Evolutionary conservation across 2,329 filamentous ascomycete genomes (phyloP), one percentile per base, ranked within the genome.

Genomic region (Tolypocladium album): DNA sequence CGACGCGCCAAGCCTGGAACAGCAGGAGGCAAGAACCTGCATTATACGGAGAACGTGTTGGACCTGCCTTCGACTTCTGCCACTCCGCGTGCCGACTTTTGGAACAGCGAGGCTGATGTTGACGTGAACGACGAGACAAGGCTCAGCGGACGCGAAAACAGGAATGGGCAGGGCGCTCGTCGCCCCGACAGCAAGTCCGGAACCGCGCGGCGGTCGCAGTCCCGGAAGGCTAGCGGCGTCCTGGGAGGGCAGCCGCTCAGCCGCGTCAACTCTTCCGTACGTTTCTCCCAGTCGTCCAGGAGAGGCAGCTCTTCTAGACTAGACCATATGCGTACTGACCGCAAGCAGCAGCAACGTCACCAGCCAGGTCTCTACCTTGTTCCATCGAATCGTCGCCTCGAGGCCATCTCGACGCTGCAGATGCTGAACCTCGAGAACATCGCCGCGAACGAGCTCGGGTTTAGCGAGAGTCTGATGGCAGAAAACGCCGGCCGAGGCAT

Each of bases 361-460:
- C 74, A 71, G 55, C 69, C 76, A 1, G 80, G 81, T 1, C 79
- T 86, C 57, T 85, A 82, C 66, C 72, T 83, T 40, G 67, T 79
- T 22, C 79, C 78, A 11, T 83, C 82, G 2, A 79, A 81, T 65
- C 81, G 82, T 42, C 82, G 80, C 15, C 75, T 86, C 36, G 85
- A 88, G 66, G 78, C 83, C 6, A 83, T 88, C 38, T 87, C 85
- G 22, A 82, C 93, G 7, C 78, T 94, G 45, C 91, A 96, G 69
- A 94, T 97, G 84, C 83, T 96, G 36, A 93, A 94, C 63, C 83
- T 97, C 1, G 94, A 97, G 74, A 92, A 94, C 68, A 89, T 95
- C 60, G 92, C 92, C 0, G 88, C 92, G 61, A 88, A 90, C 50
- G 92, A 97, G 65, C 84, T 95, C 60, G 92, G 92, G 6, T 79